A percentile compares a stretch with the other conserved stretches of the same genome.
These are phyloP conservation scores for Angomonas ambiguus DNA, from an alignment of 208 protist species.

Conservation along the genomic window DNA sequence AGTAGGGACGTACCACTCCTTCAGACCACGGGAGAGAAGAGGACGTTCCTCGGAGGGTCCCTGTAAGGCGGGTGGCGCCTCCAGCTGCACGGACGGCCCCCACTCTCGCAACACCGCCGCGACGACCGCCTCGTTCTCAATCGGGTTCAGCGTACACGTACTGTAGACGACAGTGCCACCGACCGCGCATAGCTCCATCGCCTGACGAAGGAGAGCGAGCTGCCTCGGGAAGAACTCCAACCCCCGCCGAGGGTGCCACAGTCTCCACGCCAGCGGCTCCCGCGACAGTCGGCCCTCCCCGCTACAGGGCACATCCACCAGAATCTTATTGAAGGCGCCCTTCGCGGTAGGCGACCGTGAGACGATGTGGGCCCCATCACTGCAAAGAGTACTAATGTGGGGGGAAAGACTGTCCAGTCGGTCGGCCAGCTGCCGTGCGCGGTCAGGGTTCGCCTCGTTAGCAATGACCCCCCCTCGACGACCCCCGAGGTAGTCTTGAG, in stretches of 20 bases:
- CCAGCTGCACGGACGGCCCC: slow-evolving; percentile 37
- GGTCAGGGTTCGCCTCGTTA: slow-evolving; percentile 47
- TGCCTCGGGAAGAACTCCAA: slow-evolving; percentile 71
- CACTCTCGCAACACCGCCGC: slow-evolving; percentile 53
- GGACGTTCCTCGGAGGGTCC: no score
- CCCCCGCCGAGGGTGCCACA: slow-evolving; percentile 72
- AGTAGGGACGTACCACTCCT: slow-evolving; percentile 59
- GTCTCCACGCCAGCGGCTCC: slow-evolving; percentile 64
- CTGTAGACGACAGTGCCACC: slow-evolving; percentile 92
- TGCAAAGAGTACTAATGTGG: slow-evolving; percentile 28
- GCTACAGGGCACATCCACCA: slow-evolving; percentile 94
- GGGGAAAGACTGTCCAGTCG: slow-evolving; percentile 41
- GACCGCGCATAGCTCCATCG: slow-evolving; percentile 44
- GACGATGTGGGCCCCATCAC: slow-evolving; percentile 26
- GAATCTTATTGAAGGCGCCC: slow-evolving; percentile 69
- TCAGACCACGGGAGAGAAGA: slow-evolving; percentile 42
- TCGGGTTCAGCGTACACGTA: slow-evolving; percentile 95
- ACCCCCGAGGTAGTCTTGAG: slow-evolving; percentile 44
- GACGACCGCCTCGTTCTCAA: slow-evolving; percentile 96
- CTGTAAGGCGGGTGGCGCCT: slow-evolving; percentile 21
- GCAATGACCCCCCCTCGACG: slow-evolving; percentile 47
- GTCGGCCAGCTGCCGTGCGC: slow-evolving; percentile 28
- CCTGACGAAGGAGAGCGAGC: slow-evolving; percentile 63
- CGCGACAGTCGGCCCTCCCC: slow-evolving; percentile 90
- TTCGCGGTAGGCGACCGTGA: neutral